Conservation (phyloP, 2,329 filamentous ascomycete genomes). For the Cladophialophora exuberans region DNA sequence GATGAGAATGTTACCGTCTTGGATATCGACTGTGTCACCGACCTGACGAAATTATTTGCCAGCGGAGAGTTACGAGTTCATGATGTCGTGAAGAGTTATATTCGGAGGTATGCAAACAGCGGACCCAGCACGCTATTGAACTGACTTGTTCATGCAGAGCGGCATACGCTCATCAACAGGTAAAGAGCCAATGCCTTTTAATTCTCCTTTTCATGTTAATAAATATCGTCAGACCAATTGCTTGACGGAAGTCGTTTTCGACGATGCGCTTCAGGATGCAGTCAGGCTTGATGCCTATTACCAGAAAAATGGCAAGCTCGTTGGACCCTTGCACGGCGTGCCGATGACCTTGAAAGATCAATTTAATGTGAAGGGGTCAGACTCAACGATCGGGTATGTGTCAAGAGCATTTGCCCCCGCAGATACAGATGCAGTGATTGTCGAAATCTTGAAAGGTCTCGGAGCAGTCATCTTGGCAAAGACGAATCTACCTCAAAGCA, state of each 20-base stretch:
- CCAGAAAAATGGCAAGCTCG: conserved; percentile 42
- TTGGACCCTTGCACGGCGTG: conserved; percentile 58
- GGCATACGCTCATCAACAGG: conserved; percentile 35
- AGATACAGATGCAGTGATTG: conserved; percentile 52
- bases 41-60: conserved; percentile 31
- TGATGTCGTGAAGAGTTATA: conserved; percentile 38
- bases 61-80: conserved; percentile 37
- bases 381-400: conserved; percentile 61
- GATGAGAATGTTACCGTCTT: background rate
- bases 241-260: conserved; percentile 44
- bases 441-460: conserved; percentile 52
- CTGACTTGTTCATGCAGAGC: conserved; percentile 25
- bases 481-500: conserved; percentile 56
- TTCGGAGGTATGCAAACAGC: conserved; percentile 37
- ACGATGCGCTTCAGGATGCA: conserved; percentile 40
- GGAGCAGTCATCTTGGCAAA: conserved; percentile 60
- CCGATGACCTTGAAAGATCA: conserved; percentile 64
- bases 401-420: conserved; percentile 45
- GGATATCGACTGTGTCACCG: conserved; percentile 37
- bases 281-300: conserved; percentile 40
- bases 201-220: background rate
- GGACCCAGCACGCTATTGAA: conserved; percentile 17
- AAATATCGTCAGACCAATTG: conserved; percentile 40
- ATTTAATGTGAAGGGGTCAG: conserved; percentile 62
- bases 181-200: background rate